Base-by-base conservation (phyloP, 331 rosid genomes). In the Pyrus hybrid region DNA sequence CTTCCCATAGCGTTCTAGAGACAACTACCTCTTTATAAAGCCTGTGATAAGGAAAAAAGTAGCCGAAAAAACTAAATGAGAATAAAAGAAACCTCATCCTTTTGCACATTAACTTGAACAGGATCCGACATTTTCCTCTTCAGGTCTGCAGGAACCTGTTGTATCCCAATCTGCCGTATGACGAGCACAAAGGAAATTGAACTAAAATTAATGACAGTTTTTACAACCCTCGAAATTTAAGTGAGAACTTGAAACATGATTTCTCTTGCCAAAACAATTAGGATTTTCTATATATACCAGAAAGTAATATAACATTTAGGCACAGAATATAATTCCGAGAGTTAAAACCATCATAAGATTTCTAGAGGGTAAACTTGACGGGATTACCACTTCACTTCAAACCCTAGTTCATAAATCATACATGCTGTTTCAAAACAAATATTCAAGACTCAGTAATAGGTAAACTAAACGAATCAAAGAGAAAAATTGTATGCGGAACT, bases 111-210 rank as follows among this genome's bases (percentile, higher is more conserved):
- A 76, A 88, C 91, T 25, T 49, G 82, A 78, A 94, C 82, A 72
- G 88, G 89, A 80, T 90, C 88, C 60, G 86, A 71, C 61, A 84
- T 67, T 84, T 85, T 94, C 74, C 82, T 81, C 83, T 82, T 87
- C 78, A 87, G 66, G 71, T 90, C 93, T 68, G 54, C 87, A n/a
- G 95, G 95, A 76, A 73, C 80, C 61, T 86, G 76, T 67, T 87
- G 90, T 77, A 91, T 82, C 79, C 99, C 99, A 79, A 86, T 88
- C 99, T 94, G 95, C 77, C 79, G 75, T 65, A 82, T 81, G 66
- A 80, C 14, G 66, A 45, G 41, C 18, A 64, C 53, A 70, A 14
- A n/a, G 37, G 78, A 57, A 82, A 21, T 30, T 68, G 67, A 73
- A 80, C 73, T 18, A 17, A 51, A 69, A 81, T 13, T 71, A 72